These are phyloP conservation scores for Aspergillus panamensis DNA, from an alignment of 495 filamentous ascomycete genomes.

Conservation along the genomic window DNA sequence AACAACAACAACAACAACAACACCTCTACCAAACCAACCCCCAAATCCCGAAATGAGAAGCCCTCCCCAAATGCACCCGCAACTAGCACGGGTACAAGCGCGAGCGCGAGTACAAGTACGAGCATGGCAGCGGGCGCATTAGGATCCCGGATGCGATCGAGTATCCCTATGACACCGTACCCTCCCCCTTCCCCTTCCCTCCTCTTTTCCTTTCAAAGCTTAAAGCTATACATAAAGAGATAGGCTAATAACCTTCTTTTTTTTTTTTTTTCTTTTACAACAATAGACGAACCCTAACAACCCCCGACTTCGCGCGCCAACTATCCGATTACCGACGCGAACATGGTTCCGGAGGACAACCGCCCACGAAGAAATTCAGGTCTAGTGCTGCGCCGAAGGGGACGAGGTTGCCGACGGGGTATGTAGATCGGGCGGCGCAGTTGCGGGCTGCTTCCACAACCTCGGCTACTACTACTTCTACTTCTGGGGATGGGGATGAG, in stretches of 20 bases:
- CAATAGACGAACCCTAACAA: slow-evolving; percentile 62
- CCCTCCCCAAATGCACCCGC: background rate
- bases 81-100: background rate
- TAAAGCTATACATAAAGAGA: too few relatives aligned
- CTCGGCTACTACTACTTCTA: too few relatives aligned
- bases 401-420: slow-evolving; percentile 71
- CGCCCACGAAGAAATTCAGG: slow-evolving; percentile 64
- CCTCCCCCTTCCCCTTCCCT: slow-evolving; percentile 16
- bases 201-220: background rate
- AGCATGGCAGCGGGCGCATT: slow-evolving; percentile 14
- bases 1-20: slow-evolving; percentile 22
- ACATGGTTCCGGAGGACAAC: slow-evolving; percentile 30
- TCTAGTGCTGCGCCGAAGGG: slow-evolving; percentile 81
- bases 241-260: too few relatives aligned
- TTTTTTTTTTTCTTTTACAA: background rate
- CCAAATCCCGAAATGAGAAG: background rate
- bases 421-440: slow-evolving; percentile 78
- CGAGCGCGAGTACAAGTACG: background rate
- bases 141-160: slow-evolving; percentile 61
- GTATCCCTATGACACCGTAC: slow-evolving; percentile 85
- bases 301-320: slow-evolving; percentile 77
- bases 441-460: slow-evolving; percentile 26
- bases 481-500: slow-evolving; percentile 8
- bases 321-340: slow-evolving; percentile 70
- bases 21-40: slow-evolving; percentile 12